Base-by-base conservation (phyloP, 257 asterid genomes). In the Salvia hispanica region DNA sequence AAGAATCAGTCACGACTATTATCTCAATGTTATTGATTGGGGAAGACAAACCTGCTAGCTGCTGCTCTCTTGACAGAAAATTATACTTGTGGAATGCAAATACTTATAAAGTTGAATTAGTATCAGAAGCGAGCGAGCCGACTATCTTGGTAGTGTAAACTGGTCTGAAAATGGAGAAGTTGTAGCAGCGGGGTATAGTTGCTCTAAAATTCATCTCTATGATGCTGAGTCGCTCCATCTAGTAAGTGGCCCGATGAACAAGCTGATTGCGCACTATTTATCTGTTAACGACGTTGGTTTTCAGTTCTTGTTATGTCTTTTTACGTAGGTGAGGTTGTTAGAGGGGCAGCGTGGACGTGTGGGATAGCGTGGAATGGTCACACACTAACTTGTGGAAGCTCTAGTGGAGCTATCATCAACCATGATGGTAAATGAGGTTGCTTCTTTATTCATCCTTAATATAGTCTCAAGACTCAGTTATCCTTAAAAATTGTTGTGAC, bases 21-120 rank as follows among this genome's bases (percentile, higher is more conserved):
- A 91, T 74, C 72, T 77, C 56, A 82, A 83, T 75, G 16, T 78
- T 18, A 69, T 91, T 82, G 97, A 91, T 52, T 91, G 97, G 96
- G 97, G 59, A 82, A 71, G 33, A 58, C 79, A 28, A 88, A 88
- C 72, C 18, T 72, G 57, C 80, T 91, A 14, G 96, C 91, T 0
- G 73, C 86, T 70, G 93, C 82, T 43, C 21, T 18, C 76, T 91
- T 71, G 96, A 85, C 44, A 44, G 80, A 37, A 70, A 40, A 14
- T 36, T 81, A 14, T 86, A 72, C 82, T 58, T 84, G 51, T 79
- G 85, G 95, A 81, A 83, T 76, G 81, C 81, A 42, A 66, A 39
- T 42, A 81, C 44, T 54, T n/a, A 31, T 33, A 52, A 64, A 3
- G 54, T 64, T 10, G 77, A 64, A 31, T 3, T 74, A 68, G 44